Conservation (phyloP, 768 basidiomycete genomes). For the Boletus insuetus region DNA sequence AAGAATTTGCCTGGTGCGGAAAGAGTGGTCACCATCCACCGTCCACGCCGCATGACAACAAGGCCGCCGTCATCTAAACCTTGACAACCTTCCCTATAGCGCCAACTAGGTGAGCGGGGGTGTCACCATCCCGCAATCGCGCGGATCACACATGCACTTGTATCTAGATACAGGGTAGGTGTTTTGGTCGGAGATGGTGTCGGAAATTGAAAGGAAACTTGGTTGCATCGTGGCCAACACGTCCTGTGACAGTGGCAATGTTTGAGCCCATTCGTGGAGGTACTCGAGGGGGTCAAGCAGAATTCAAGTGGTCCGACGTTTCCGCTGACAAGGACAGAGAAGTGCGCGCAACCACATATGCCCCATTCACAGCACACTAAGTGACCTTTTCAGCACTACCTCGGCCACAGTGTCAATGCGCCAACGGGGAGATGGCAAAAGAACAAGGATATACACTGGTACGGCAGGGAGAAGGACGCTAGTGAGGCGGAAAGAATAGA, state of each 20-base stretch:
- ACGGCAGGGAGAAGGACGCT: conserved; percentile 57
- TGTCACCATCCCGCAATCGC: conserved; percentile 21
- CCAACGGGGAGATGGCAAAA: conserved; percentile 97
- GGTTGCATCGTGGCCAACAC: neutral
- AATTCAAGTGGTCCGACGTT: conserved; percentile 90
- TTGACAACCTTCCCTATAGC: conserved; percentile 2
- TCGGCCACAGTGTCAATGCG: conserved; percentile 93
- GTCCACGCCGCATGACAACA: conserved; percentile 9
- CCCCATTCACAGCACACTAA: neutral
- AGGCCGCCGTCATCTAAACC: neutral
- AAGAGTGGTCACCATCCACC: neutral
- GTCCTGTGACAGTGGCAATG: conserved; percentile 36
- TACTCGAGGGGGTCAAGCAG: conserved; percentile 88
- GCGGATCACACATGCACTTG: conserved; percentile 17
- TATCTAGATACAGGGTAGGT: conserved; percentile 14
- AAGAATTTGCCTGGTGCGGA: neutral
- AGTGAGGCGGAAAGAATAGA: conserved; percentile 52
- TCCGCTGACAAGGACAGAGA: conserved; percentile 93
- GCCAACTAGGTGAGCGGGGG: neutral
- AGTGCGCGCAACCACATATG: conserved; percentile 39
- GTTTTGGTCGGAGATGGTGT: conserved; percentile 20
- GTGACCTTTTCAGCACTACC: conserved; percentile 65
- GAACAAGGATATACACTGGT: conserved; percentile 97
- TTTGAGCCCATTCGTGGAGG: conserved; percentile 85
- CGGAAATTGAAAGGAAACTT: conserved; percentile 12